Evolutionary conservation across 148 eudicot species (phyloP).

Genomic region (Polygonum maritimum): DNA sequence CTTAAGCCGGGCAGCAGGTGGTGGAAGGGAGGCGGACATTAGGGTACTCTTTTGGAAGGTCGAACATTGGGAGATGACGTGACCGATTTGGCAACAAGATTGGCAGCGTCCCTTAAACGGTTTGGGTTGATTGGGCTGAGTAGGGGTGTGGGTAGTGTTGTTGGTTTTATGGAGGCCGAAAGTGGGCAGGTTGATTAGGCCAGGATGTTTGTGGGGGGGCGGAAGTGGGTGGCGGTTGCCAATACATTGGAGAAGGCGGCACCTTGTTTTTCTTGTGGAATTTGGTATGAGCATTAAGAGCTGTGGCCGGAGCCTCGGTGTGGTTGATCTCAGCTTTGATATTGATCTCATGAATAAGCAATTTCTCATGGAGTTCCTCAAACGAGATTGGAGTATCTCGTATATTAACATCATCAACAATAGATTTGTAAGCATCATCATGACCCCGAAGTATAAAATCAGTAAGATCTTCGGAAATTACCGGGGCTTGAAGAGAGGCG

Average conservation of each 20-base stretch:
- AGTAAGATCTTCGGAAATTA: neutral
- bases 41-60: neutral
- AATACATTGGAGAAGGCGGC: neutral
- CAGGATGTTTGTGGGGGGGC: too few relatives aligned
- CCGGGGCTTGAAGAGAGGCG: neutral
- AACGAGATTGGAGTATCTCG: neutral
- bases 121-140: neutral
- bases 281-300: neutral
- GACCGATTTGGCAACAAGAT: neutral
- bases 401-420: neutral
- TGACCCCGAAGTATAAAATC: neutral
- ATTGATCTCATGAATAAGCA: neutral
- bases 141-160: neutral
- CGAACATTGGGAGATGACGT: neutral
- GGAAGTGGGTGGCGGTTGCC: neutral
- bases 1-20: neutral
- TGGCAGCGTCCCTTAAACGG: neutral
- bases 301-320: neutral
- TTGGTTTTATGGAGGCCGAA: neutral
- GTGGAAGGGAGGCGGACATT: neutral
- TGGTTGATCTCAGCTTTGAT: neutral
- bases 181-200: neutral
- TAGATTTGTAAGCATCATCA: neutral
- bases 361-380: neutral
- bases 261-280: too few relatives aligned